Conservation (phyloP, 768 basidiomycete genomes). For the Suillus weaverae region DNA sequence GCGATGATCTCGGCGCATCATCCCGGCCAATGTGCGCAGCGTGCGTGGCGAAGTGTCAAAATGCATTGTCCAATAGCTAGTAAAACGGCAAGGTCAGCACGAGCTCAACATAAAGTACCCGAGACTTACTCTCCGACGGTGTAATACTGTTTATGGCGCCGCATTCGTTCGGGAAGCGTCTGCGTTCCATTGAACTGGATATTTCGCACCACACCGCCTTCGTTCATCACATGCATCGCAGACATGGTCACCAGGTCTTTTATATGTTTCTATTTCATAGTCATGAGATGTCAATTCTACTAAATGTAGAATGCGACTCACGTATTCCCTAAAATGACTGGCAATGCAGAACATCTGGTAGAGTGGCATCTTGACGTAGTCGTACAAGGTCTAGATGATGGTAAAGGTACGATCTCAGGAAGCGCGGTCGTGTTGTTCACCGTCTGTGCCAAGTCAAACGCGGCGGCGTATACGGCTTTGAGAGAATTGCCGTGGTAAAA, state of each 20-base stretch:
- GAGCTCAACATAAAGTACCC: not conserved
- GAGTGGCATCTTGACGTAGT: conserved; percentile 63
- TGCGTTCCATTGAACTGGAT: conserved; percentile 75
- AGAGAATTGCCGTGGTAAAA: not conserved
- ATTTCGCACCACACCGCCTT: conserved; percentile 80
- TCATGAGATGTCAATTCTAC: conserved; percentile 1
- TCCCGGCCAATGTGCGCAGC: conserved; percentile 58
- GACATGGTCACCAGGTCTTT: conserved; percentile 72
- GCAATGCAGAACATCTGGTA: conserved; percentile 88
- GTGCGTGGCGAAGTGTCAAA: conserved; percentile 84
- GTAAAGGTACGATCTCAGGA: not conserved
- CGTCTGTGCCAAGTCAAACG: not conserved
- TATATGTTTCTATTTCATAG: conserved; percentile 60
- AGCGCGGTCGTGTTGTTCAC: not conserved
- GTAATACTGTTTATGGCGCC: conserved; percentile 55
- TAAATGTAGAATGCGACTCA: conserved; percentile 34
- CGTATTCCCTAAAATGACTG: conserved; percentile 72
- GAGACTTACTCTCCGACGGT: conserved; percentile 72
- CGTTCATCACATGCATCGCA: conserved; percentile 68
- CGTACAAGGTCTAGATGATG: not conserved
- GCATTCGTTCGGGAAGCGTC: conserved; percentile 74
- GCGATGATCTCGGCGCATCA: conserved; percentile 77
- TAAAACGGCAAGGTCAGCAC: conserved; percentile 8
- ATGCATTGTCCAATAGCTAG: conserved; percentile 87
- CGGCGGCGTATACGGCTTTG: not conserved